Base-by-base conservation (phyloP, 768 basidiomycete genomes). In the Mycena alexandri region DNA sequence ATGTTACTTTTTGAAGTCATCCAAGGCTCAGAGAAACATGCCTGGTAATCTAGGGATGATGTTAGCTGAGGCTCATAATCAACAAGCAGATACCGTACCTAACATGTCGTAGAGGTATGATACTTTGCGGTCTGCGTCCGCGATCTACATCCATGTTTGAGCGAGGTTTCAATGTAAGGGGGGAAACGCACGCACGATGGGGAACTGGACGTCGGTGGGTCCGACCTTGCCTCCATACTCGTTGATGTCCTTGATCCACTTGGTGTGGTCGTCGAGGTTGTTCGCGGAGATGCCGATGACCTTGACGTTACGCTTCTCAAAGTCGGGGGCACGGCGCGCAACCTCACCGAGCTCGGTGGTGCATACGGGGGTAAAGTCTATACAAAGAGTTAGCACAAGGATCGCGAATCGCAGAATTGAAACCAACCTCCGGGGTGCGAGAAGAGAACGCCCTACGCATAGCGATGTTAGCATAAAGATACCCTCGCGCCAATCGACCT, bases 311-410 rank as follows among this genome's bases (percentile, higher is more conserved):
- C 98, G 92, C 76, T 90, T 89, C 55, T 82, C 84, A 77, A 98
- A 99, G 79, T 98, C 96, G 17, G 83, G 83, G 14, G 89, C 86
- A 66, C 94, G 93, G 70, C 94, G 91, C 55, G 98, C 92, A 48
- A 98, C 96, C 78, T 98, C 97, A 56, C 94, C 96, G 42, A 99
- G 91, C 83, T 99, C 98, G 61, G 98, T 99, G 53, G 98, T 96
- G 87, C 94, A 96, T 58, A 96, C 91, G 54, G 93, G 93, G n/a
- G 93, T 93, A 76, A 95, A 95, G 76, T 95, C 92, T 71, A 22
- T 17, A 16, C 1, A 17, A 44, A 21, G 24, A 34, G 38, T n/a
- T 42, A 38, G 36, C n/a, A 34, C 25, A 34, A 25, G n/a, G 43
- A n/a, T n/a, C 55, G 25, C n/a, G 22, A 12, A 12, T 46, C 12